Conservation (phyloP, 805 yeast species). For the Cyberlindnera americana region DNA sequence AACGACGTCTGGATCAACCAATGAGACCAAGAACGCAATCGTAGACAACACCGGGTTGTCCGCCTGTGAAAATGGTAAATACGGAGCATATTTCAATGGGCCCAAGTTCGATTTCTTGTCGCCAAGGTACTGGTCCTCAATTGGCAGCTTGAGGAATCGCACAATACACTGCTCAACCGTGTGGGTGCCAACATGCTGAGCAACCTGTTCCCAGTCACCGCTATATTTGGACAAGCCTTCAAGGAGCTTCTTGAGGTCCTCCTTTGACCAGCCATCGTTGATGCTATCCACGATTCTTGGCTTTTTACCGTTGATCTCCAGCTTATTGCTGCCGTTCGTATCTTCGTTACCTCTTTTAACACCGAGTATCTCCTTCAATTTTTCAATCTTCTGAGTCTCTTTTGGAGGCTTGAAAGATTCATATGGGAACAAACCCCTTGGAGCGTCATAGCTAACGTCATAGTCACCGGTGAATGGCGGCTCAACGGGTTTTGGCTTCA, state of each 20-base stretch:
- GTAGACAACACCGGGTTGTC: constrained; percentile 95
- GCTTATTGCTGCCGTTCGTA: constrained; percentile 13
- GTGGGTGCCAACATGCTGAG: constrained; percentile 62
- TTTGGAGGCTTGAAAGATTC: constrained; percentile 72
- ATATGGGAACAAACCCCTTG: constrained; percentile 89
- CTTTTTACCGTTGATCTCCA: constrained; percentile 27
- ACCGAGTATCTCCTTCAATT: constrained; percentile 35
- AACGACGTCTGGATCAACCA: constrained; percentile 84
- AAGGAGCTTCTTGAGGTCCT: constrained; percentile 56
- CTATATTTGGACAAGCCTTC: constrained; percentile 59
- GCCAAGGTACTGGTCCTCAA: constrained; percentile 69
- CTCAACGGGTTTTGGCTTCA: constrained; percentile 63
- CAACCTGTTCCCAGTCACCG: constrained; percentile 77
- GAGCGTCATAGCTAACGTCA: constrained; percentile 78
- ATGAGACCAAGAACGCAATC: constrained; percentile 78
- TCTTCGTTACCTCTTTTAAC: constrained; percentile 16
- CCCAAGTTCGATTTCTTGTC: constrained; percentile 44
- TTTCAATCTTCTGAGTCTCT: constrained; percentile 38
- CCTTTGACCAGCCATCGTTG: constrained; percentile 61
- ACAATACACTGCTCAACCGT: constrained; percentile 77
- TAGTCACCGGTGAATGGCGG: constrained; percentile 77
- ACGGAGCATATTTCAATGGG: constrained; percentile 76
- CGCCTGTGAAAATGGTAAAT: constrained; percentile 76
- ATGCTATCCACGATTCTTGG: constrained; percentile 33
- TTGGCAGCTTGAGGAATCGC: constrained; percentile 74